Evolutionary conservation across 2,329 filamentous ascomycete species (phyloP).

Genomic region (Podosphaera fusca): DNA sequence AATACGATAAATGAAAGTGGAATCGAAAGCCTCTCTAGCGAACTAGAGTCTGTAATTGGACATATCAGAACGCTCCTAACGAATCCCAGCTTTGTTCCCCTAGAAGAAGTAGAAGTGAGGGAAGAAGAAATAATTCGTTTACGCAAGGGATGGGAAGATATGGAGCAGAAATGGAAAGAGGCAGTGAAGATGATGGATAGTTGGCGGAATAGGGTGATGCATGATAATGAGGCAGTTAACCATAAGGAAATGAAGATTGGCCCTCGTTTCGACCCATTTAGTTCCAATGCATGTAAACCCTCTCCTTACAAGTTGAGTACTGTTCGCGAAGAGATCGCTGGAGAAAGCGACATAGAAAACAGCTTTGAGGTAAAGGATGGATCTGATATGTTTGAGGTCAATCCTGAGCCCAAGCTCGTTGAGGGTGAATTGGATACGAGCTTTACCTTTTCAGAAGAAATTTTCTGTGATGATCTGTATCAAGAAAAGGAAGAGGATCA

Average conservation of each 20-base stretch:
- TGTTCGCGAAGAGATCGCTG: conserved; percentile 13
- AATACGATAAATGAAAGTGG: conserved; percentile 13
- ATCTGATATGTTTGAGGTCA: conserved; percentile 9
- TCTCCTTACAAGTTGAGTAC: conserved; percentile 13
- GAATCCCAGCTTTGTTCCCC: conserved; percentile 85
- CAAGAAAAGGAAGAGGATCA: conserved; percentile 14
- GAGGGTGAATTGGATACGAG: conserved; percentile 19
- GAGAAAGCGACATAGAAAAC: conserved; percentile 4
- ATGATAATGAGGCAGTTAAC: conserved; percentile 45
- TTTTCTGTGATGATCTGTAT: too few relatives aligned
- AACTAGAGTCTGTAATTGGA: conserved; percentile 56
- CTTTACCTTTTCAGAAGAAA: too few relatives aligned
- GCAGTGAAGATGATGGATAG: conserved; percentile 76
- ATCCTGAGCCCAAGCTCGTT: conserved; percentile 20
- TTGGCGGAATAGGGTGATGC: conserved; percentile 66
- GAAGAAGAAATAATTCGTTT: conserved; percentile 76
- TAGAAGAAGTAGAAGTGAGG: conserved; percentile 81
- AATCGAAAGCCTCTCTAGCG: conserved; percentile 43
- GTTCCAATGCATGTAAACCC: conserved; percentile 26
- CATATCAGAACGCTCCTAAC: conserved; percentile 69
- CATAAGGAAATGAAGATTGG: conserved; percentile 46
- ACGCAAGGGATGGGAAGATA: conserved; percentile 72
- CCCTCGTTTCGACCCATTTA: conserved; percentile 36
- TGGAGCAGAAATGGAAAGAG: conserved; percentile 79
- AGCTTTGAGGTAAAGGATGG: conserved; percentile 1